Base-by-base conservation (phyloP, 2,329 filamentous ascomycete genomes). In the Alternaria panax region DNA sequence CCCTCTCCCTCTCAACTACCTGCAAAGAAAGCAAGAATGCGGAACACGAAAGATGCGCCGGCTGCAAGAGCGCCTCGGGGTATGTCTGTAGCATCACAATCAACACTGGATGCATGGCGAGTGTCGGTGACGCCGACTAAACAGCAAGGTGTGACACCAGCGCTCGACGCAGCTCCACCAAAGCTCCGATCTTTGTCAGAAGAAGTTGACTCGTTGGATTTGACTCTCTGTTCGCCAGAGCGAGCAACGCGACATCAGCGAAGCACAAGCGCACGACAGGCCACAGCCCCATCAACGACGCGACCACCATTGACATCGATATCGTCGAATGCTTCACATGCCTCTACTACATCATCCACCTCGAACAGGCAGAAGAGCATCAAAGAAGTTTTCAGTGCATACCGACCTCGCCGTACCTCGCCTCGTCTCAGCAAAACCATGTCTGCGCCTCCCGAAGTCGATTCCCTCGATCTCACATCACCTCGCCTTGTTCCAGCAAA, bases 31-130 rank as follows among this genome's bases (percentile, higher is more conserved):
- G 56, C 66, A 2, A 71, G 48, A 27, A 72, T 59, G 20, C 60
- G 45, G 36, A 41, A 32, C n/a, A 42, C 41, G 2, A 63, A 60
- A 25, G 57, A 45, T 4, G 52, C 38, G 24, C 45, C 53, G 16
- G 43, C 20, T 7, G 47, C 56, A 5, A 64, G 61, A 51, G 18
- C 54, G 24, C 32, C 38, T 18, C 67, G 59, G 7, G 64, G 59
- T 18, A 28, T 45, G 12, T 70, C 65, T n/a, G 53, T 71, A 18
- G 27, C 60, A n/a, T 36, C 64, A 20, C 75, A 77, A 48, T 69
- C 71, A 7, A 77, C 73, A 3, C 50, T 77, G 12, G 75, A 77
- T 59, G 51, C 62, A 50, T 76, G 73, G 74, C 56, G 67, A 55
- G 66, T 61, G 16, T 72, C 72, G 7, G 59, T 58, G 14, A 72